Conservation (phyloP, 1,284 basidiomycete species). For the Trametes sp. region DNA sequence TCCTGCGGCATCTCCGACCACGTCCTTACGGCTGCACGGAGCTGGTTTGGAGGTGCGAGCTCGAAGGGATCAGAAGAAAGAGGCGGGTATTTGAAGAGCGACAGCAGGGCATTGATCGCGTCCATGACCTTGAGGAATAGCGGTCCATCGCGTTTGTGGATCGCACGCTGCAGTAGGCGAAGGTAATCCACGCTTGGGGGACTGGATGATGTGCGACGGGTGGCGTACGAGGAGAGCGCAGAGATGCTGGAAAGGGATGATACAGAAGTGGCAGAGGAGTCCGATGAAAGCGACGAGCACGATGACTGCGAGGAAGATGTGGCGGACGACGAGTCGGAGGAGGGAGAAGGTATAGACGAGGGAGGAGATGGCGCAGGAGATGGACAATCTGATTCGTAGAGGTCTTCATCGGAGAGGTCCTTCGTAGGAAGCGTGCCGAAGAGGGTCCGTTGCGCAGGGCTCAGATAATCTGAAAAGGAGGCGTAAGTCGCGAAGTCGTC, state of each 20-base stretch:
- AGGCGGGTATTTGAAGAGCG: slow-evolving; percentile 66
- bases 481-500: slow-evolving; percentile 26
- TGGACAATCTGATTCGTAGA: slow-evolving; percentile 7
- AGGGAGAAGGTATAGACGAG: background rate
- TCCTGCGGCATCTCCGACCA: slow-evolving; percentile 66
- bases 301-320: slow-evolving; percentile 37
- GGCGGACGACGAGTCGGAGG: slow-evolving; percentile 40
- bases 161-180: slow-evolving; percentile 67
- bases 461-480: slow-evolving; percentile 63
- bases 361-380: slow-evolving; percentile 42
- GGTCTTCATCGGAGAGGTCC: slow-evolving; percentile 48
- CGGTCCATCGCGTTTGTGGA: slow-evolving; percentile 69
- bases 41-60: slow-evolving; percentile 51
- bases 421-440: slow-evolving; percentile 71
- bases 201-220: slow-evolving; percentile 35
- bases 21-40: slow-evolving; percentile 53
- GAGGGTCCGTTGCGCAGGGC: slow-evolving; percentile 63
- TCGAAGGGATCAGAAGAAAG: slow-evolving; percentile 57
- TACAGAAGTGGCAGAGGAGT: slow-evolving; percentile 30
- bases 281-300: slow-evolving; percentile 21
- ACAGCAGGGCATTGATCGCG: slow-evolving; percentile 64
- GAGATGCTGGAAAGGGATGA: slow-evolving; percentile 41
- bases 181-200: slow-evolving; percentile 54
- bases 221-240: slow-evolving; percentile 46
- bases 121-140: slow-evolving; percentile 68